These are phyloP conservation scores for Panicum hallii DNA, from an alignment of 202 grass and related monocot genomes.

Conservation along the genomic window DNA sequence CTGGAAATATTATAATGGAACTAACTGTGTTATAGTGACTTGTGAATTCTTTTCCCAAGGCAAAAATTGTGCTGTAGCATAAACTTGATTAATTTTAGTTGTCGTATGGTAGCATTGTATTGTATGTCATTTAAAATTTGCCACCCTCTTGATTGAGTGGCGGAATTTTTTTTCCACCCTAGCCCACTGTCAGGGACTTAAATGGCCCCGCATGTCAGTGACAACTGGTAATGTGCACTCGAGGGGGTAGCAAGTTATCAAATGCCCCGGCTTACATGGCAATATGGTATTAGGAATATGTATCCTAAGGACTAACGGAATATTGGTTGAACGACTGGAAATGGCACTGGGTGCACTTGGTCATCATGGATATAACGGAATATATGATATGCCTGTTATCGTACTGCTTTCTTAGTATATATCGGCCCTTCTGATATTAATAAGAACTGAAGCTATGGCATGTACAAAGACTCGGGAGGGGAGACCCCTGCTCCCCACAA, in stretches of 20 bases:
- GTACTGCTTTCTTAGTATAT: neutral
- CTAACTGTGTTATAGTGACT: constrained; percentile 7
- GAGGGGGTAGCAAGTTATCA: constrained; percentile 7
- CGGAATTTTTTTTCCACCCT: neutral
- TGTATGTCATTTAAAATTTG: neutral
- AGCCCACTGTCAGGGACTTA: neutral
- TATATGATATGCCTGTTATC: constrained; percentile 9
- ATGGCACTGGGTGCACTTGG: neutral
- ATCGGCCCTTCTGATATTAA: neutral
- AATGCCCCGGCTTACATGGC: neutral
- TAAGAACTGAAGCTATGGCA: neutral
- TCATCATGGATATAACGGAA: constrained; percentile 24
- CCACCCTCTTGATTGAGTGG: neutral
- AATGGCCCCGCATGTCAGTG: neutral
- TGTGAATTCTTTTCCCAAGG: constrained; percentile 2
- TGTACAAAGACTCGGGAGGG: neutral
- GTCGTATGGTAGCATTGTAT: constrained; percentile 21
- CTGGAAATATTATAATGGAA: constrained; percentile 31
- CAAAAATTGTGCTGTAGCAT: constrained; percentile 20
- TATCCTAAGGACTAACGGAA: neutral
- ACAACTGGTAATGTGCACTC: neutral
- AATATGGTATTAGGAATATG: neutral
- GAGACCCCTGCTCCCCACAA: neutral
- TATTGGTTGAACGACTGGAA: neutral
- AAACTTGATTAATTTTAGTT: neutral